Evolutionary conservation across 1,139 yeast genomes (phyloP), one percentile per base, ranked within the genome.

Genomic region (Kodamaea alishanica): DNA sequence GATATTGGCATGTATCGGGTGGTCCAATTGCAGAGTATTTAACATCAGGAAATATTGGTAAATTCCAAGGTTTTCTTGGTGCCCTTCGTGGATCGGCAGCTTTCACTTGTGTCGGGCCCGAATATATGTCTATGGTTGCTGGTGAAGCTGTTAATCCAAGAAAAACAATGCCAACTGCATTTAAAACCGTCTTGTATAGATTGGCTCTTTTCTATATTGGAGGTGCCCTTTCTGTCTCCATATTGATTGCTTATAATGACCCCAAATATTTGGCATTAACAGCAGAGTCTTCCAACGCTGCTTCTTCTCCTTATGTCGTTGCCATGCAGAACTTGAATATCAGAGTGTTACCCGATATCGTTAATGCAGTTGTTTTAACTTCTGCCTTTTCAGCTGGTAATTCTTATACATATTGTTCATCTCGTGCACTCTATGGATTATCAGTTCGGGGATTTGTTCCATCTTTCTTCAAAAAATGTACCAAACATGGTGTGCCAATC

Each of bases 71-170:
- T 0, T 83, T 83, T 51, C 60, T 84, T 43, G 76, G 79, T 2
- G 80, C 86, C 44, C 54, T 84, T 34, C 44, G 54, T 28, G 72
- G 73, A 34, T 71, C 74, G 32, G 84, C 84, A 22, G 69, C 78
- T 10, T 85, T 82, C 60, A 80, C 89, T 8, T 77, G 84, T 48
- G 89, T 88, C 7, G 95, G 95, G 3, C 92, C 95, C 2, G 95
- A 87, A 58, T 85, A 85, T 53, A 78, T 87, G 46, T 75, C 89
- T 1, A 82, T 85, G 88, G 77, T 81, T 37, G 92, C 95, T 2
- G 92, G 90, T 43, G 96, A 87, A 59, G 82, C 88, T 3, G 66
- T 73, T 26, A 75, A 84, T 53, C 96, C 96, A 22, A 73, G 95
- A 43, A 76, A 76, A 49, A 80, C 78, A n/a, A 66, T 88, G 60